Conservation (phyloP, 2,329 filamentous ascomycete species). For the Scytalidium lignicola region DNA sequence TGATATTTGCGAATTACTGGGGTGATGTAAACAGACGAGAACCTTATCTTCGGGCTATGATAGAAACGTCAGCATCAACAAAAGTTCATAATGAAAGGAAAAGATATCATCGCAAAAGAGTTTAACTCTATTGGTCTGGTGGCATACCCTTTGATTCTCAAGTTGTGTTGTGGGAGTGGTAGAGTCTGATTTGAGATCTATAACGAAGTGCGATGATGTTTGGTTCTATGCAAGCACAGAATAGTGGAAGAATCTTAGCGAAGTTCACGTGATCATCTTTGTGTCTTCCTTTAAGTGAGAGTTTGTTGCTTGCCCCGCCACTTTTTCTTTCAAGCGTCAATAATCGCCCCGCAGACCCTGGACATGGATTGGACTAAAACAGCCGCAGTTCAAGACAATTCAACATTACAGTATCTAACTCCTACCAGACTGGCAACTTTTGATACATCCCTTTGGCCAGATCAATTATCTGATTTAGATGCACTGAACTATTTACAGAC, state of each 20-base stretch:
- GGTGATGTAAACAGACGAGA: slow-evolving; percentile 21
- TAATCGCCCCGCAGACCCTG: background rate
- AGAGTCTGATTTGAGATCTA: slow-evolving; percentile 23
- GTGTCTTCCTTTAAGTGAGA: background rate
- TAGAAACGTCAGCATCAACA: slow-evolving; percentile 18
- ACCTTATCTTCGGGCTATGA: slow-evolving; percentile 15
- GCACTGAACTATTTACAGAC: too few relatives aligned
- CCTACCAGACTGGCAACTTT: too few relatives aligned
- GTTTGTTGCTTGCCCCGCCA: background rate
- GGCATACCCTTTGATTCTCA: slow-evolving; percentile 21
- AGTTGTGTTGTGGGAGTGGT: slow-evolving; percentile 26
- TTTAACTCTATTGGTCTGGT: slow-evolving; percentile 1
- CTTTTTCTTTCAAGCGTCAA: background rate
- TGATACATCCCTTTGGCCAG: too few relatives aligned
- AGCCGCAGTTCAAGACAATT: too few relatives aligned
- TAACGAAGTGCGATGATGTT: slow-evolving; percentile 23
- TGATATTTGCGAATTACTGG: slow-evolving; percentile 15
- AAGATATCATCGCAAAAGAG: background rate
- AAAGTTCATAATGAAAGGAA: background rate
- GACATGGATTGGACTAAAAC: background rate
- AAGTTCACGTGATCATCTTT: background rate
- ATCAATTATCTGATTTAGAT: too few relatives aligned
- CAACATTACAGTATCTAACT: too few relatives aligned
- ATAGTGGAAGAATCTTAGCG: slow-evolving; percentile 7
- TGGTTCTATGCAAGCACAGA: slow-evolving; percentile 18